Conservation (phyloP, 371 early-diverging fungal genomes). For the Mortierella sp. region DNA sequence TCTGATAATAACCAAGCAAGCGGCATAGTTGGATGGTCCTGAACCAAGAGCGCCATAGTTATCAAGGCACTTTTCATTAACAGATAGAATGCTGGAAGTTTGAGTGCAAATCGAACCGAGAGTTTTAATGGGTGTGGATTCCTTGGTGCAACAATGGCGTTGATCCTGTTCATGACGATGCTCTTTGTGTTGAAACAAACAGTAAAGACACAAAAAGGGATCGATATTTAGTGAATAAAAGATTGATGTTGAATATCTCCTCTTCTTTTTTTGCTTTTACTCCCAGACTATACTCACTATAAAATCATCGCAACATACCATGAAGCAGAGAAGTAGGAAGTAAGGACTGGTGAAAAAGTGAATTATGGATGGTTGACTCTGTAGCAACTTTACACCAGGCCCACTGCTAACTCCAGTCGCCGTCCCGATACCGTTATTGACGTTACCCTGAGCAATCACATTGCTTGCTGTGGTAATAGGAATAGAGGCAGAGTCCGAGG, state of each 20-base stretch:
- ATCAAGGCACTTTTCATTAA: conserved; percentile 45
- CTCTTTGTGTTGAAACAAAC: conserved; percentile 20
- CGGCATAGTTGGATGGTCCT: conserved; percentile 14
- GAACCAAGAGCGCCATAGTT: conserved; percentile 37
- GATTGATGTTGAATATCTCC: background rate
- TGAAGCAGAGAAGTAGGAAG: conserved; percentile 50
- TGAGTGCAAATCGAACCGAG: conserved; percentile 52
- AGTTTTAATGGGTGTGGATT: conserved; percentile 54
- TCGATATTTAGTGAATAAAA: background rate
- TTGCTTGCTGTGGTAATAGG: background rate
- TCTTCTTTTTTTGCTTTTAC: background rate
- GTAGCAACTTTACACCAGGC: conserved; percentile 14
- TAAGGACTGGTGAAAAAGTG: conserved; percentile 54
- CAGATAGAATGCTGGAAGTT: conserved; percentile 51
- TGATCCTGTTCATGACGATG: conserved; percentile 56
- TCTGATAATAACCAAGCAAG: conserved; percentile 26
- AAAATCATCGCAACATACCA: conserved; percentile 34
- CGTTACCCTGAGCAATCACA: background rate
- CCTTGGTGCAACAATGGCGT: conserved; percentile 57
- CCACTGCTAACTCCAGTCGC: conserved; percentile 6
- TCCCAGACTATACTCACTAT: conserved; percentile 8
- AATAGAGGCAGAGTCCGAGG: background rate
- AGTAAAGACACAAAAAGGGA: background rate
- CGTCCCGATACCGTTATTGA: background rate
- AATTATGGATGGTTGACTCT: conserved; percentile 45